Evolutionary conservation across 169 alveolate genomes (phyloP).

Genomic region (Cyclospora cayetanensis): DNA sequence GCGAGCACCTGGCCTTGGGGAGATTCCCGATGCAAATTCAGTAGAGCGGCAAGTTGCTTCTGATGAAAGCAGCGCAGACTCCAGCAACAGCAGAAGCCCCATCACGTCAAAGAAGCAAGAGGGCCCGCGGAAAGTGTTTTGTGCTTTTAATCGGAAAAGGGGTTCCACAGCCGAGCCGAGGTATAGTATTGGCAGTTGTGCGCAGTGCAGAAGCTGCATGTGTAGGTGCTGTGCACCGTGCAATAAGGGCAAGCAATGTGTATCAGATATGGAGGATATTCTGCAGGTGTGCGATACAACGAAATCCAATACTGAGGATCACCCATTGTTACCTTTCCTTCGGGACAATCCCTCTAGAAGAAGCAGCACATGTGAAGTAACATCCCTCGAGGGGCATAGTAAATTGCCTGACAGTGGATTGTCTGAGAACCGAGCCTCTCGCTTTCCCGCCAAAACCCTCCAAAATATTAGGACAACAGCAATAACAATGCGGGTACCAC

Average conservation of each 20-base stretch:
- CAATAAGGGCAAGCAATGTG: neutral
- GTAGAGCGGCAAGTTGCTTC: constrained; percentile 3
- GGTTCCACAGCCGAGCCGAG: neutral
- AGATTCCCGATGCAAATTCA: neutral
- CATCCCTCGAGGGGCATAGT: no score
- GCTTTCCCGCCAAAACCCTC: neutral
- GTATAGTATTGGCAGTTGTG: neutral
- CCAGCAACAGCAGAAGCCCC: constrained; percentile 30
- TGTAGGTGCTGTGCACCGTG: neutral
- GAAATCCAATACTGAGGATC: neutral
- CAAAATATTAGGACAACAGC: neutral
- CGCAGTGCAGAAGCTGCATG: neutral
- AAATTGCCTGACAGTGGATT: no score
- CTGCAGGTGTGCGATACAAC: constrained; percentile 35
- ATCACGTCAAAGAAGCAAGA: neutral
- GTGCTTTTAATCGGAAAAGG: neutral
- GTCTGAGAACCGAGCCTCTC: neutral
- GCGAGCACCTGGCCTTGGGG: neutral
- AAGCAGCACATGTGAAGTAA: neutral
- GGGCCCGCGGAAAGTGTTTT: neutral
- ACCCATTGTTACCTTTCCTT: neutral
- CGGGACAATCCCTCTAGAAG: neutral
- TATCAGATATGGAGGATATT: constrained; percentile 31
- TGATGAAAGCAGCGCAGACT: constrained; percentile 56
- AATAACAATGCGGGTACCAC: neutral